Evolutionary conservation across 2,329 filamentous ascomycete species (phyloP).

Genomic region (Talaromyces amestolkiae): DNA sequence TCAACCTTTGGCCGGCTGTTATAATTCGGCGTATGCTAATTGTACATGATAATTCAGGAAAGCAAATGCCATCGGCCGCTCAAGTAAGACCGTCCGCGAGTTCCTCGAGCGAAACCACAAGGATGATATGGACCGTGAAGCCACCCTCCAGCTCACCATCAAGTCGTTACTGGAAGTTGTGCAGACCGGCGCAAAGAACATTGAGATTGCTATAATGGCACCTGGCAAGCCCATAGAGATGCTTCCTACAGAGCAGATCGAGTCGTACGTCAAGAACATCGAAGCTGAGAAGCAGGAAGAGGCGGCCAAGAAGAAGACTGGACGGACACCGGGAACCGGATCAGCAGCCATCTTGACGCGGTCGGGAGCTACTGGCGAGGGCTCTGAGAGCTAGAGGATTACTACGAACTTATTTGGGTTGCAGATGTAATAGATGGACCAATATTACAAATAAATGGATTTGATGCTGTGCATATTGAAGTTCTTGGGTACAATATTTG

Average conservation of each 20-base stretch:
- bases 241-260: slow-evolving; percentile 92
- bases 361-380: slow-evolving; percentile 46
- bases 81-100: slow-evolving; percentile 97
- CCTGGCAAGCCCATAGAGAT: slow-evolving; percentile 89
- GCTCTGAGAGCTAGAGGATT: slow-evolving; percentile 26
- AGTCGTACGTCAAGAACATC: slow-evolving; percentile 96
- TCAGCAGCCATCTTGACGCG: slow-evolving; percentile 69
- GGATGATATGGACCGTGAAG: slow-evolving; percentile 93
- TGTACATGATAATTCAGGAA: slow-evolving; percentile 64
- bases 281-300: slow-evolving; percentile 99
- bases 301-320: slow-evolving; percentile 93
- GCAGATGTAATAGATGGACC: slow-evolving; percentile 5
- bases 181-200: slow-evolving; percentile 98
- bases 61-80: slow-evolving; percentile 96
- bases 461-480: slow-evolving; percentile 1
- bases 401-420: slow-evolving; percentile 13
- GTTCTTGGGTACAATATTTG: not conserved
- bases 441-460: slow-evolving; percentile 10
- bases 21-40: slow-evolving; percentile 18
- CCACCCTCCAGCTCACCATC: slow-evolving; percentile 94
- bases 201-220: slow-evolving; percentile 97
- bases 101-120: slow-evolving; percentile 99
- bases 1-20: not conserved
- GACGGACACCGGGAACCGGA: slow-evolving; percentile 45
- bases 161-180: slow-evolving; percentile 98